Evolutionary conservation across 345 rosid genomes (phyloP).

Genomic region (Brassica juncea): DNA sequence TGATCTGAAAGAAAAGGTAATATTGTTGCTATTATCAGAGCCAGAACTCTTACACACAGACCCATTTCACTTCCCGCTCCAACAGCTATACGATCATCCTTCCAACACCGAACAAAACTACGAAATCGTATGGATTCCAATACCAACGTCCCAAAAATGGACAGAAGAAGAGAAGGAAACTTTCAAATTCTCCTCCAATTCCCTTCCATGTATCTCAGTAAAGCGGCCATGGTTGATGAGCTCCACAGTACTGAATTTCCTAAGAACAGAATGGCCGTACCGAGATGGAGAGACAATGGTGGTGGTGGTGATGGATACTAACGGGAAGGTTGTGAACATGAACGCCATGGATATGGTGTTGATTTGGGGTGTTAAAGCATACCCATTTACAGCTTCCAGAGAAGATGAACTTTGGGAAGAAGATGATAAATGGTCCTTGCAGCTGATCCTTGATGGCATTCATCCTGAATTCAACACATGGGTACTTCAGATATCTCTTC

Average conservation of each 20-base stretch:
- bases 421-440: constrained; percentile 56
- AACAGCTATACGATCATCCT: constrained; percentile 58
- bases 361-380: constrained; percentile 75
- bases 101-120: constrained; percentile 44
- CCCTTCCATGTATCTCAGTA: constrained; percentile 67
- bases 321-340: constrained; percentile 54
- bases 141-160: constrained; percentile 56
- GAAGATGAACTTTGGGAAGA: constrained; percentile 71
- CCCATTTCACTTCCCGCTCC: constrained; percentile 56
- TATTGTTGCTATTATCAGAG: constrained; percentile 63
- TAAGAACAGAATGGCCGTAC: constrained; percentile 59
- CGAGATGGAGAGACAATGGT: constrained; percentile 52
- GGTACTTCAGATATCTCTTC: constrained; percentile 46
- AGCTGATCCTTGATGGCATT: constrained; percentile 53
- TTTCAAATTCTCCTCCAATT: constrained; percentile 48
- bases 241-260: constrained; percentile 50
- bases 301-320: constrained; percentile 64
- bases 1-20: constrained; percentile 61
- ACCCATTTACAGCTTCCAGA: constrained; percentile 65
- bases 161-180: constrained; percentile 47
- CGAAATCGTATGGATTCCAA: constrained; percentile 66
- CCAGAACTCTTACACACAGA: constrained; percentile 57
- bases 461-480: constrained; percentile 50
- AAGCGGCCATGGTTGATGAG: constrained; percentile 53
- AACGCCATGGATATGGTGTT: constrained; percentile 72